phyloP scores from a whole-genome alignment of 805 yeast genomes.

The Ogataea minuta region DNA sequence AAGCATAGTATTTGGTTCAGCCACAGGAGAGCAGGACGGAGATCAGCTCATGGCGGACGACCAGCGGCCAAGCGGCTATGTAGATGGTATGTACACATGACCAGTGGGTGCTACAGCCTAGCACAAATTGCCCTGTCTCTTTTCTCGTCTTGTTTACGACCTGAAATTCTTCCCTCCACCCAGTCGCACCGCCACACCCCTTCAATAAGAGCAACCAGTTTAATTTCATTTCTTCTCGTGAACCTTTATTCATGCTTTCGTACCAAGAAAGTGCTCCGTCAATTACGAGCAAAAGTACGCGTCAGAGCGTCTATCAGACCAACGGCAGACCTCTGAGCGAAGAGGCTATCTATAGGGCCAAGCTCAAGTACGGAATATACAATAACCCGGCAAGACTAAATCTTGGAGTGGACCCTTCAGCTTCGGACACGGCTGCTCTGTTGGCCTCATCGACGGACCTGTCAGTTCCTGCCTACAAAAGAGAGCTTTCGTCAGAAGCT shows the following conservation, averaged over 20 bases:
- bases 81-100: no score
- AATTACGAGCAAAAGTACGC: slow-evolving; percentile 30
- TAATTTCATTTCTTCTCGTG: slow-evolving; percentile 11
- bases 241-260: slow-evolving; percentile 24
- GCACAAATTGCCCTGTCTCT: background rate
- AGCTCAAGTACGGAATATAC: slow-evolving; percentile 65
- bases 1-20: slow-evolving; percentile 5
- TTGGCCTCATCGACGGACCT: slow-evolving; percentile 68
- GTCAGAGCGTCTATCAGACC: slow-evolving; percentile 56
- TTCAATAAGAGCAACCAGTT: slow-evolving; percentile 12
- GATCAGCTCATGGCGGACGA: background rate
- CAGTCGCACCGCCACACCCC: slow-evolving; percentile 11
- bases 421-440: slow-evolving; percentile 75
- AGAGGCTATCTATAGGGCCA: slow-evolving; percentile 74
- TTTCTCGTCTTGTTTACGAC: background rate
- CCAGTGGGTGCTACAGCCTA: no score
- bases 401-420: slow-evolving; percentile 64
- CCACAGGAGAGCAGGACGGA: slow-evolving; percentile 3
- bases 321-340: slow-evolving; percentile 70
- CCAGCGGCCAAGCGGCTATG: no score
- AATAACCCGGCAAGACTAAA: slow-evolving; percentile 48
- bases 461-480: slow-evolving; percentile 61
- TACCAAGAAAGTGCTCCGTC: slow-evolving; percentile 31
- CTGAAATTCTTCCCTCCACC: background rate
- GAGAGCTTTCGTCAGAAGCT: slow-evolving; percentile 59